Base-by-base conservation (phyloP, 129 eudicot genomes). In the Apium graveolens region DNA sequence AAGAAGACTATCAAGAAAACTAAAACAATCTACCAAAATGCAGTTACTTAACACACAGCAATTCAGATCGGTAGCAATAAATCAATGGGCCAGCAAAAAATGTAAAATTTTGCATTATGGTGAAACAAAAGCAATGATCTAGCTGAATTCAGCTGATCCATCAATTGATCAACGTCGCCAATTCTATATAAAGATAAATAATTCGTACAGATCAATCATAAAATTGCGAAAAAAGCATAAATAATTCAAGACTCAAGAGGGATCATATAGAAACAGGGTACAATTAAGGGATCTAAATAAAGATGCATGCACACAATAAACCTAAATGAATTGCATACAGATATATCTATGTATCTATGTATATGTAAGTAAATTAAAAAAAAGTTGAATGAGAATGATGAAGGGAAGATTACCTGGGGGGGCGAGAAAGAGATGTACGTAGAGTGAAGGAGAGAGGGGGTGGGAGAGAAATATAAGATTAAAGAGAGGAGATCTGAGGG, bases 281-380 rank as follows among this genome's bases (percentile, higher is more conserved):
- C 41, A 13, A 44, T 39, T 48, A 60, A 72, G 16, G 81, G 84
- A 84, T 84, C 87, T 72, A 76, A 60, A 32, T 57, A 17, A 26
- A 45, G 4, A 11, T 51, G 27, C 32, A 76, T 24, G 66, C n/a
- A 55, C 48, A 51, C 31, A 7, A 51, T 1, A 3, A 5, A 75
- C 29, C 18, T 65, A 2, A 29, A 73, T 31, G 60, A 66, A 1
- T 46, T 76, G 80, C 35, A 76, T 34, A 75, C 6, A 65, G 13
- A 11, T 32, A 65, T 11, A 44, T 11, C n/a, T n/a, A 10, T 0
- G 12, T 44, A 7, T 4, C 4, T 4, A 48, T 48, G 53, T 18
- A 17, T 17, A 83, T 81, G 13, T 8, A 44, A 9, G 48, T 4
- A 18, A 3, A 49, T 4, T 51, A 5, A 17, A 16, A 20, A 18